Conservation (phyloP, 352 stramenopile genomes). For the Phytopythium chamaehyphon region DNA sequence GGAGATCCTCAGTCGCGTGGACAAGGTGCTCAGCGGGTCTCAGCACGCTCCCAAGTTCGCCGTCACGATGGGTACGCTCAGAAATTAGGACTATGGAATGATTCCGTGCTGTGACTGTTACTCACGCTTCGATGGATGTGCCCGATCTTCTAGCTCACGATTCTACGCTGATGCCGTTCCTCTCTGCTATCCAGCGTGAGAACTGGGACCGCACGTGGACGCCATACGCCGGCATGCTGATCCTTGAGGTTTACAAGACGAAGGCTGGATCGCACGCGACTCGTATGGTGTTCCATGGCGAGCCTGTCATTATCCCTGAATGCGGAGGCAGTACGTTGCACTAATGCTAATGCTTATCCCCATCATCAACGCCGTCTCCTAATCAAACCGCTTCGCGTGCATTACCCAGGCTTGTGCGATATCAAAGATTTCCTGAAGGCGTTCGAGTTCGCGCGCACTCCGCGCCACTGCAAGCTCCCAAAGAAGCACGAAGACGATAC, state of each 20-base stretch:
- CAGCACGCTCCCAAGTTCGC: constrained; percentile 48
- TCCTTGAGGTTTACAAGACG: constrained; percentile 80
- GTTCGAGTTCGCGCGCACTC: constrained; percentile 53
- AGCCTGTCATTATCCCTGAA: constrained; percentile 64
- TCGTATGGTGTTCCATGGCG: constrained; percentile 73
- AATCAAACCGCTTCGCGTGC: constrained; percentile 4
- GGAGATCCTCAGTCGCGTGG: constrained; percentile 63
- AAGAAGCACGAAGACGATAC: constrained; percentile 18
- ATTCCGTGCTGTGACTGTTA: too few species aligned
- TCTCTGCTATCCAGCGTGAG: constrained; percentile 60
- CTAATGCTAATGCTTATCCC: not conserved
- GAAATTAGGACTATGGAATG: too few species aligned
- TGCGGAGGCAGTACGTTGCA: constrained; percentile 52
- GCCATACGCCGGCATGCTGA: constrained; percentile 73
- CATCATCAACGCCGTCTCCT: constrained; percentile 3
- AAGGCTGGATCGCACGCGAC: constrained; percentile 47
- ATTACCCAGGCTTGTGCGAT: constrained; percentile 41
- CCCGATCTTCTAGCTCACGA: constrained; percentile 47
- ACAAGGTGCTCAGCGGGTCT: constrained; percentile 37
- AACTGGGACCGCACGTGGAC: constrained; percentile 85
- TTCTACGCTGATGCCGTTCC: constrained; percentile 84
- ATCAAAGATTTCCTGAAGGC: constrained; percentile 57
- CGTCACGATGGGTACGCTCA: constrained; percentile 69
- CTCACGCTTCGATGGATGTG: too few species aligned
- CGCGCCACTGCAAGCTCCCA: constrained; percentile 44